A percentile compares a stretch with the other conserved stretches of the same genome.
Evolutionary conservation across 495 filamentous ascomycete genomes (phyloP).

Genomic region (Xylaria grammica): DNA sequence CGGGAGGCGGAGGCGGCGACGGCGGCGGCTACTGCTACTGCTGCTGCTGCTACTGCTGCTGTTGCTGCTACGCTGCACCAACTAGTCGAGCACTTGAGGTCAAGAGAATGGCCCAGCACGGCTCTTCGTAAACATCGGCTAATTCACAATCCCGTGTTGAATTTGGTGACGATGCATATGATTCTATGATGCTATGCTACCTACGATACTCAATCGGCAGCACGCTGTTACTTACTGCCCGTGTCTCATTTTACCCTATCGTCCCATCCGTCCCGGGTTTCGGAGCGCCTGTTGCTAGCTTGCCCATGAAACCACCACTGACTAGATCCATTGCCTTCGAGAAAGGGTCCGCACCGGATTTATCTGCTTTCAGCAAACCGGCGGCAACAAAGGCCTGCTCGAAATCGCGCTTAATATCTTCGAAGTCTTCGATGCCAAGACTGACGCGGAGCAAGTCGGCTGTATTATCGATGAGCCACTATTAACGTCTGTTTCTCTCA

Average conservation of each 20-base stretch:
- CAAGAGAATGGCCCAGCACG: too few relatives aligned
- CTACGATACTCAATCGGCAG: neutral
- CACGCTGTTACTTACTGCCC: neutral
- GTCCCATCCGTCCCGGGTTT: constrained; percentile 40
- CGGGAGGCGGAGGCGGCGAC: too few relatives aligned
- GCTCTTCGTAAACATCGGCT: too few relatives aligned
- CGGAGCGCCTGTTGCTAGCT: constrained; percentile 37
- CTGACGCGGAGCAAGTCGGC: constrained; percentile 46
- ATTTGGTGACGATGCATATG: too few relatives aligned
- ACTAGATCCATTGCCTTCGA: constrained; percentile 37
- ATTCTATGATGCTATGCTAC: neutral
- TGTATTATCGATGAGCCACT: constrained; percentile 11
- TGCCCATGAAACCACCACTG: constrained; percentile 40
- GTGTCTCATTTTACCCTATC: constrained; percentile 22
- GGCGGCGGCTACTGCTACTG: too few relatives aligned
- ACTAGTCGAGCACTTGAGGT: too few relatives aligned
- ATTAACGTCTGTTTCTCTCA: neutral
- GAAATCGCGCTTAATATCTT: constrained; percentile 48
- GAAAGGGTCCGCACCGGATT: constrained; percentile 35
- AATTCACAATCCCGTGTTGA: too few relatives aligned
- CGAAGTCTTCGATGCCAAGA: constrained; percentile 47
- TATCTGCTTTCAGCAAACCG: constrained; percentile 34
- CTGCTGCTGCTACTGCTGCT: too few relatives aligned
- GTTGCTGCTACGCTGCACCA: too few relatives aligned
- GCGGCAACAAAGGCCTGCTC: constrained; percentile 50